Evolutionary conservation across 2,329 filamentous ascomycete genomes (phyloP).

Genomic region (Apiospora saccharicola): DNA sequence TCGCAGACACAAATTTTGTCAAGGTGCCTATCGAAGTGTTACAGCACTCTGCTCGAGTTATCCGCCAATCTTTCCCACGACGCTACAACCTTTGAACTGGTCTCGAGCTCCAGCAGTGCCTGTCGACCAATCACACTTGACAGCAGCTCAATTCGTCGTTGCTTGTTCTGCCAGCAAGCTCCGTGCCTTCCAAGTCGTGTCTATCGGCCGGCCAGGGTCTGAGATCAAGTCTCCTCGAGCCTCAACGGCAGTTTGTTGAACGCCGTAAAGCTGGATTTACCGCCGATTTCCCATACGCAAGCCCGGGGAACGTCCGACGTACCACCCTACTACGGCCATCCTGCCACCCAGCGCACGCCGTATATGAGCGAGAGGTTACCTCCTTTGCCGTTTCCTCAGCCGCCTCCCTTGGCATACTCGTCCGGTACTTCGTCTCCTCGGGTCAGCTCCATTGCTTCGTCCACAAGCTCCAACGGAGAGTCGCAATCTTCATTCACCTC

Average conservation of each 20-base stretch:
- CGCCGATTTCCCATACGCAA: conserved; percentile 84
- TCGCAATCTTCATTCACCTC: conserved; percentile 64
- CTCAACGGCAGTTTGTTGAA: conserved; percentile 47
- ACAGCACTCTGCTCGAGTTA: conserved; percentile 16
- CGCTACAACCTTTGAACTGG: conserved; percentile 15
- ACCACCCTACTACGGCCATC: conserved; percentile 71
- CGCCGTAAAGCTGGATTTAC: conserved; percentile 94
- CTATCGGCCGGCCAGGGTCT: conserved; percentile 3
- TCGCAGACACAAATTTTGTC: background rate
- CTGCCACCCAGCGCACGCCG: conserved; percentile 69
- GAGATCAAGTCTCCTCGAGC: conserved; percentile 26
- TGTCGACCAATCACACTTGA: conserved; percentile 1
- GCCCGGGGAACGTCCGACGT: conserved; percentile 78
- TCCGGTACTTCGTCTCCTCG: conserved; percentile 78
- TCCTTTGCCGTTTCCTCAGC: conserved; percentile 73
- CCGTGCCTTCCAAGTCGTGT: conserved; percentile 23
- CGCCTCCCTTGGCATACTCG: conserved; percentile 73
- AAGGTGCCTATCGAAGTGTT: conserved; percentile 1
- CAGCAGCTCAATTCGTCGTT: conserved; percentile 8
- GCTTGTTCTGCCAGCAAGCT: background rate
- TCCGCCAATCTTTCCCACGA: conserved; percentile 8
- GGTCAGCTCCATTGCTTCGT: conserved; percentile 75
- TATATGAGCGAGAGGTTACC: conserved; percentile 78
- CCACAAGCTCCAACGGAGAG: conserved; percentile 58
- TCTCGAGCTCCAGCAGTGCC: background rate